Evolutionary conservation across 2,329 filamentous ascomycete genomes (phyloP).

Genomic region (Aspergillus ustus): DNA sequence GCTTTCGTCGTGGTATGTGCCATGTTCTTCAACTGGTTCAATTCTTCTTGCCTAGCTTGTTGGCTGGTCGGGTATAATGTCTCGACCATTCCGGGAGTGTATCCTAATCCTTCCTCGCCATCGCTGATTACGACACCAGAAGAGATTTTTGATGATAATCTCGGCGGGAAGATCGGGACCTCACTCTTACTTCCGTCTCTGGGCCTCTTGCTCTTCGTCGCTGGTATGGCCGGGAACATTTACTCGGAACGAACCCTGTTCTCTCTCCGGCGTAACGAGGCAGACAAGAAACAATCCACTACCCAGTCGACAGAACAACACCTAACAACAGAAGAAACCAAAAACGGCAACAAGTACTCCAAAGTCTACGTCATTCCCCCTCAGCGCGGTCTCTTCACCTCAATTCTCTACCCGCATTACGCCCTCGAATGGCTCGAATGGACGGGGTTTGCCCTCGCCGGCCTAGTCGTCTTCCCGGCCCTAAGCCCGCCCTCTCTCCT

Average conservation of each 20-base stretch:
- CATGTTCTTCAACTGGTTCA: constrained; percentile 75
- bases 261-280: constrained; percentile 76
- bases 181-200: constrained; percentile 50
- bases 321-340: constrained; percentile 33
- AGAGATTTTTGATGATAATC: neutral
- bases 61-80: constrained; percentile 83
- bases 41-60: constrained; percentile 75
- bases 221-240: constrained; percentile 79
- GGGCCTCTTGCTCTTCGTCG: constrained; percentile 75
- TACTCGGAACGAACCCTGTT: constrained; percentile 89
- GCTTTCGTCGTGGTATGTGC: constrained; percentile 67
- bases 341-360: constrained; percentile 57
- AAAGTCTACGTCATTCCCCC: constrained; percentile 89
- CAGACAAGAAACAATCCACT: constrained; percentile 52
- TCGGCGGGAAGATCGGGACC: neutral
- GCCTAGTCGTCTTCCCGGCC: constrained; percentile 37
- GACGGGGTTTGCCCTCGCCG: constrained; percentile 78
- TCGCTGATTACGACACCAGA: neutral
- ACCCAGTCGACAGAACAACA: constrained; percentile 29
- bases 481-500: neutral
- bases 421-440: constrained; percentile 98
- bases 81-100: constrained; percentile 7
- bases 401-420: constrained; percentile 89
- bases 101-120: neutral
- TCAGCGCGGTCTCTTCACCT: constrained; percentile 78